Evolutionary conservation across 768 basidiomycete genomes (phyloP).

Genomic region (Mycena belliarum): DNA sequence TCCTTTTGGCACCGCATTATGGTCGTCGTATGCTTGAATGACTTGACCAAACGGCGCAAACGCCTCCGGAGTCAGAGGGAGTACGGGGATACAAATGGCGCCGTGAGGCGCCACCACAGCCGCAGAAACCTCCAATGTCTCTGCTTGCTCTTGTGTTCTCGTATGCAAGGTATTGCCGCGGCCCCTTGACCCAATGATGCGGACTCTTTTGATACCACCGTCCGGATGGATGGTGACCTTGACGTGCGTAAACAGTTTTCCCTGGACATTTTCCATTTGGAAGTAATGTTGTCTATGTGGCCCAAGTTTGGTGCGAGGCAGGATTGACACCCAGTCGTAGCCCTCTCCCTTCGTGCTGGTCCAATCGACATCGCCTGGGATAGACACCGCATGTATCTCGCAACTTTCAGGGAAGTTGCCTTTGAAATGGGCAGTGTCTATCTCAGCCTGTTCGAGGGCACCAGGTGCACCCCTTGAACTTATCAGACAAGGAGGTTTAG

Average conservation of each 20-base stretch:
- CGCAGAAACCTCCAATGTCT: not conserved
- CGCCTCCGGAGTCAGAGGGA: slow-evolving; percentile 80
- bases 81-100: slow-evolving; percentile 44
- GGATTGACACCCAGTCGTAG: slow-evolving; percentile 69
- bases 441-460: slow-evolving; percentile 72
- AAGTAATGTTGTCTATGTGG: slow-evolving; percentile 91
- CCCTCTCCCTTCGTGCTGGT: slow-evolving; percentile 36
- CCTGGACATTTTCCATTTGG: slow-evolving; percentile 69
- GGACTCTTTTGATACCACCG: slow-evolving; percentile 92
- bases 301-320: slow-evolving; percentile 79
- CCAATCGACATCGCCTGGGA: slow-evolving; percentile 36
- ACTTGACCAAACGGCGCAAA: slow-evolving; percentile 91
- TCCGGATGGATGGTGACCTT: slow-evolving; percentile 91
- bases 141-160: not conserved
- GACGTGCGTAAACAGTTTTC: slow-evolving; percentile 73
- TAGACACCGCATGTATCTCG: slow-evolving; percentile 51
- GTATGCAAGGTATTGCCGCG: not conserved
- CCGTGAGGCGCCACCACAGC: not conserved
- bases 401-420: slow-evolving; percentile 78
- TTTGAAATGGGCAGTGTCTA: slow-evolving; percentile 95
- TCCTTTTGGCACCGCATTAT: slow-evolving; percentile 63
- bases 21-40: slow-evolving; percentile 81
- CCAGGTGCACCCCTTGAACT: slow-evolving; percentile 68
- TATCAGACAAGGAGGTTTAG: slow-evolving; percentile 4
- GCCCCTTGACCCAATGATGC: slow-evolving; percentile 64